Conservation (phyloP, 306 rosid genomes). For the Gleditsia sinensis region DNA sequence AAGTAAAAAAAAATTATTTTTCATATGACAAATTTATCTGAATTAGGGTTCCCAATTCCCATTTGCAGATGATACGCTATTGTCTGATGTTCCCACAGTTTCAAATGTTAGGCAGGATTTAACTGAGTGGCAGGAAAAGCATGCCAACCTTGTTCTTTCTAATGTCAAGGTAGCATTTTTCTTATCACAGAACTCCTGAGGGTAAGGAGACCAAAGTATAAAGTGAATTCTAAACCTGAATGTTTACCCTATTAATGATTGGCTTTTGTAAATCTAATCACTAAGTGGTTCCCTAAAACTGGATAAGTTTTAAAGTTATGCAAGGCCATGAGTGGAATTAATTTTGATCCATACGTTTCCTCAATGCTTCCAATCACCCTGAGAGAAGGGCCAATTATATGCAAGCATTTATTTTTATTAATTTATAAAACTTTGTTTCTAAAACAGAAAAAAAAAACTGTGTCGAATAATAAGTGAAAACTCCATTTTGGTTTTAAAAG, state of each 20-base stretch:
- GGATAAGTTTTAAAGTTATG: background rate
- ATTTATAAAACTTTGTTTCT: background rate
- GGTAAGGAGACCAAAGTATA: background rate
- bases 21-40: constrained; percentile 16
- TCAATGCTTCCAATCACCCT: background rate
- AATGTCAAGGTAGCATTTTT: constrained; percentile 57
- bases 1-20: background rate
- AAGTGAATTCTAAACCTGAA: background rate
- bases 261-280: constrained; percentile 3
- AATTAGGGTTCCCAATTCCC: constrained; percentile 28
- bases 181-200: background rate
- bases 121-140: constrained; percentile 76
- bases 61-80: constrained; percentile 61
- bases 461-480: background rate
- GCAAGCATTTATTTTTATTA: background rate
- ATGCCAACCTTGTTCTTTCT: constrained; percentile 71
- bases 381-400: background rate
- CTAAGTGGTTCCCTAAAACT: background rate
- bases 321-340: constrained; percentile 1
- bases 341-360: background rate
- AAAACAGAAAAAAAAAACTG: no score
- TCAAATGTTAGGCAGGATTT: constrained; percentile 80
- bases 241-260: background rate
- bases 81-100: constrained; percentile 57
- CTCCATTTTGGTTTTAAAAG: background rate